phyloP scores from a whole-genome alignment of 106 monocot genomes.

The Phalaenopsis equestris region DNA sequence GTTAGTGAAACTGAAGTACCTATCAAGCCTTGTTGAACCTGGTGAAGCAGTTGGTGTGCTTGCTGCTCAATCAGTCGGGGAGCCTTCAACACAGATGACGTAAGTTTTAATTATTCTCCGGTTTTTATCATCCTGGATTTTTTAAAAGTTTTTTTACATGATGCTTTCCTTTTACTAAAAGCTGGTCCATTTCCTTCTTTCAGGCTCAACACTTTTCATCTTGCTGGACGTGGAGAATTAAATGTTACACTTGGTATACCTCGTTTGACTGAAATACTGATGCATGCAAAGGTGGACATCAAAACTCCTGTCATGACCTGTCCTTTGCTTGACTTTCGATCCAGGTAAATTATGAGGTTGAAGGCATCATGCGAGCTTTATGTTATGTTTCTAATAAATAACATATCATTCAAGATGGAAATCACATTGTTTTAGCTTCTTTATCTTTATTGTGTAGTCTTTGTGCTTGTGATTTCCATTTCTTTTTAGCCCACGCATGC shows the following conservation, averaged over 20 bases:
- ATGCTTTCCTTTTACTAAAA: too few species aligned
- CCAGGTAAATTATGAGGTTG: constrained; percentile 26
- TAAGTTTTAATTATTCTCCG: constrained; percentile 24
- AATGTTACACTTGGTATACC: constrained; percentile 98
- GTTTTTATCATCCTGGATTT: background rate
- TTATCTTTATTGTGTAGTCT: background rate
- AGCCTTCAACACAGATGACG: constrained; percentile 99
- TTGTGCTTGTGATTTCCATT: too few species aligned
- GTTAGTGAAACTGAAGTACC: constrained; percentile 66
- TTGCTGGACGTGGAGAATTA: constrained; percentile 93
- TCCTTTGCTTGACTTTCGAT: constrained; percentile 42
- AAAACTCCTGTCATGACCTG: constrained; percentile 87
- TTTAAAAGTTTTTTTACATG: background rate
- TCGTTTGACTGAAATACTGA: constrained; percentile 82
- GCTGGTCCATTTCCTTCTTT: background rate
- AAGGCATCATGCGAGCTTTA: background rate
- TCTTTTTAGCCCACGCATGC: too few species aligned
- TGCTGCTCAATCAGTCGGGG: constrained; percentile 93
- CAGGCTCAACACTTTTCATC: constrained; percentile 98
- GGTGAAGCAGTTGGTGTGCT: constrained; percentile 94
- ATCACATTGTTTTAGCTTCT: background rate
- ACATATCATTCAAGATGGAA: background rate
- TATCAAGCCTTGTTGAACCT: constrained; percentile 76
- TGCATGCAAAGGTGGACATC: constrained; percentile 65
- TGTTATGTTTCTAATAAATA: background rate